Conservation (phyloP, 2,329 filamentous ascomycete genomes). For the Calonectria pteridis region DNA sequence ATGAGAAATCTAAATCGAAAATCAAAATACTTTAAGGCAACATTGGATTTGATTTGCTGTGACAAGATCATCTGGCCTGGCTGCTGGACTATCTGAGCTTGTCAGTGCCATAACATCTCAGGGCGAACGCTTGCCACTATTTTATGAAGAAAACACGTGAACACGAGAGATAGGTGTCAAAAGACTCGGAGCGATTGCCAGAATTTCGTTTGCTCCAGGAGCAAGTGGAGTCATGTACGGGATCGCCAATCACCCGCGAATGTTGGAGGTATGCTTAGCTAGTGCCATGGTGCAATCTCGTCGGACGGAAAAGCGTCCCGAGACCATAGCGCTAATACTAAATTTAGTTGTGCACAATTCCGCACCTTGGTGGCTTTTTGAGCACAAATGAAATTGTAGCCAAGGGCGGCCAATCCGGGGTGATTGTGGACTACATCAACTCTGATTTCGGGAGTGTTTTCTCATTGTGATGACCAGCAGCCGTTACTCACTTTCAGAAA, state of each 20-base stretch:
- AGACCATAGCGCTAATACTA: background rate
- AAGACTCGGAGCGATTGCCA: background rate
- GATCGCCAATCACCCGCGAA: background rate
- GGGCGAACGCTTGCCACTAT: background rate
- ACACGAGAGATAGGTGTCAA: background rate
- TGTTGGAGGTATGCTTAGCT: too few species aligned
- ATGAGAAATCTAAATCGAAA: background rate
- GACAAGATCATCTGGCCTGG: background rate
- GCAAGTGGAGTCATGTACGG: background rate
- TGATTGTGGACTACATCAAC: background rate
- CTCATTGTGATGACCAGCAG: too few species aligned
- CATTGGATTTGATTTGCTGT: background rate
- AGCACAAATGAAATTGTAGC: background rate
- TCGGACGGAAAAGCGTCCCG: constrained; percentile 1
- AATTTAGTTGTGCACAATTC: background rate
- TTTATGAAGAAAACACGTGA: background rate
- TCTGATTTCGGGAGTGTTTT: background rate
- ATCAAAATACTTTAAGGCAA: background rate
- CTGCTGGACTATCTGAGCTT: background rate
- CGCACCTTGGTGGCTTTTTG: background rate
- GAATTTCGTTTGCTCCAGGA: background rate
- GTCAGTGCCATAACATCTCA: background rate
- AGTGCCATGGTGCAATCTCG: background rate
- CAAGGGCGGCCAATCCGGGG: background rate
- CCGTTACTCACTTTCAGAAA: too few species aligned